Evolutionary conservation across 2,329 filamentous ascomycete species (phyloP).

Genomic region (Aspergillus caelatus): DNA sequence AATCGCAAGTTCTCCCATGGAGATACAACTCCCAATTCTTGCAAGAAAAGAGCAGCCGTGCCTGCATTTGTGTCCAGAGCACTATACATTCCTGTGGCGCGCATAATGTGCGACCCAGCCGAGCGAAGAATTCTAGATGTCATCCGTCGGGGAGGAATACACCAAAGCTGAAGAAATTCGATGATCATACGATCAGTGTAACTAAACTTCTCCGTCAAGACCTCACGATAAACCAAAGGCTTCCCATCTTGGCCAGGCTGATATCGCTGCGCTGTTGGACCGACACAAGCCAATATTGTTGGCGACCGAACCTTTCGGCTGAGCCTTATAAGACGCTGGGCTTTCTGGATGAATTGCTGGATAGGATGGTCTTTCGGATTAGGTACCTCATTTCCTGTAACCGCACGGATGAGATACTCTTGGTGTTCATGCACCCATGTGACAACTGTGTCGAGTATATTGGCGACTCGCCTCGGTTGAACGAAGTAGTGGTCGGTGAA

Average conservation of each 20-base stretch:
- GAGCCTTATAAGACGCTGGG: conserved; percentile 43
- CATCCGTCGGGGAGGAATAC: conserved; percentile 44
- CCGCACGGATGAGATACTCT: conserved; percentile 32
- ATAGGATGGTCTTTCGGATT: conserved; percentile 41
- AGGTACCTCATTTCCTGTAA: conserved; percentile 28
- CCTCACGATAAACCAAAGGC: conserved; percentile 32
- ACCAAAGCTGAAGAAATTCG: conserved; percentile 58
- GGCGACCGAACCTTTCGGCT: conserved; percentile 47
- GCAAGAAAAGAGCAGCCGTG: conserved; percentile 56
- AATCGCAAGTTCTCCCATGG: conserved; percentile 60
- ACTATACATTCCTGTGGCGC: conserved; percentile 59
- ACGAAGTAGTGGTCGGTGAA: conserved; percentile 50
- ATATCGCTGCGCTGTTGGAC: conserved; percentile 41
- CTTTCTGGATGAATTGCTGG: conserved; percentile 48
- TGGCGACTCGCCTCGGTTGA: conserved; percentile 54
- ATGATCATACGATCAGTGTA: conserved; percentile 56
- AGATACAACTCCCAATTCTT: conserved; percentile 63
- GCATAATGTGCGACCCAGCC: conserved; percentile 58
- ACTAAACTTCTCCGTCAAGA: conserved; percentile 48
- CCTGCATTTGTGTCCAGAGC: conserved; percentile 38
- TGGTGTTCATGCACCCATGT: conserved; percentile 60
- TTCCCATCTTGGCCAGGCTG: conserved; percentile 30
- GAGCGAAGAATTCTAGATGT: conserved; percentile 47
- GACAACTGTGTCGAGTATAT: conserved; percentile 53
- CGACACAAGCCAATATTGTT: conserved; percentile 45